Percentiles rank a stretch among this genome's conserved stretches.
These are phyloP conservation scores for Symbiodinium natans DNA, from an alignment of 73 alveolate species.

Conservation along the genomic window DNA sequence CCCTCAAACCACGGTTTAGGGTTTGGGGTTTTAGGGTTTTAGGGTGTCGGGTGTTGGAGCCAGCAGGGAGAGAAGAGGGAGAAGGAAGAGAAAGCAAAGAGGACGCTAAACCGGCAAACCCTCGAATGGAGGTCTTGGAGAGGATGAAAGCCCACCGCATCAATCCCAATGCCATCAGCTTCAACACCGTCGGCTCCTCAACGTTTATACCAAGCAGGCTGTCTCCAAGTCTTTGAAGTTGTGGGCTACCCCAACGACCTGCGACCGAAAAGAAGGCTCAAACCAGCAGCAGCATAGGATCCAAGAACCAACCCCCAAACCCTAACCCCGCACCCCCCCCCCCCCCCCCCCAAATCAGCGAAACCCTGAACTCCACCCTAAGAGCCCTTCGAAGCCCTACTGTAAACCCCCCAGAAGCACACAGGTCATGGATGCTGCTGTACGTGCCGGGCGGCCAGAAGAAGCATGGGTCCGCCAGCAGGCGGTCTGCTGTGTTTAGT, in stretches of 20 bases:
- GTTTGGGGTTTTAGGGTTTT: too few relatives aligned
- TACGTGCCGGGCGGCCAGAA: constrained; percentile 55
- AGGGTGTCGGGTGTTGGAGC: not conserved
- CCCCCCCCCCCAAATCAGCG: not conserved
- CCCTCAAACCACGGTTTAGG: too few relatives aligned
- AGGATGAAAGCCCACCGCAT: constrained; percentile 37
- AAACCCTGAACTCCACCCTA: too few relatives aligned
- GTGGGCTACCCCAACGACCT: not conserved
- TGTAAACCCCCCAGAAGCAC: too few relatives aligned
- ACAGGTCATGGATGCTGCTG: constrained; percentile 76
- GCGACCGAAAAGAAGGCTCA: too few relatives aligned
- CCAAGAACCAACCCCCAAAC: too few relatives aligned
- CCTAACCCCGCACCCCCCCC: not conserved
- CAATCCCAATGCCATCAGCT: constrained; percentile 55
- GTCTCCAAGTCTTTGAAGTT: not conserved
- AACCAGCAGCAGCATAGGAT: too few relatives aligned
- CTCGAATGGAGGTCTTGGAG: constrained; percentile 45
- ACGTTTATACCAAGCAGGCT: not conserved
- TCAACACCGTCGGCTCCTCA: constrained; percentile 58
- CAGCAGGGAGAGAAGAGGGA: not conserved
- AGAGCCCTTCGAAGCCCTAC: too few relatives aligned
- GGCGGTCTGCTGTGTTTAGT: too few relatives aligned
- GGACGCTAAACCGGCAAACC: not conserved
- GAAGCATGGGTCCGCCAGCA: constrained; percentile 58
- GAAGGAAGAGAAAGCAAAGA: too few relatives aligned